These are phyloP conservation scores for Warburgia ugandensis DNA, from an alignment of 164 flowering plant species.

Conservation along the genomic window DNA sequence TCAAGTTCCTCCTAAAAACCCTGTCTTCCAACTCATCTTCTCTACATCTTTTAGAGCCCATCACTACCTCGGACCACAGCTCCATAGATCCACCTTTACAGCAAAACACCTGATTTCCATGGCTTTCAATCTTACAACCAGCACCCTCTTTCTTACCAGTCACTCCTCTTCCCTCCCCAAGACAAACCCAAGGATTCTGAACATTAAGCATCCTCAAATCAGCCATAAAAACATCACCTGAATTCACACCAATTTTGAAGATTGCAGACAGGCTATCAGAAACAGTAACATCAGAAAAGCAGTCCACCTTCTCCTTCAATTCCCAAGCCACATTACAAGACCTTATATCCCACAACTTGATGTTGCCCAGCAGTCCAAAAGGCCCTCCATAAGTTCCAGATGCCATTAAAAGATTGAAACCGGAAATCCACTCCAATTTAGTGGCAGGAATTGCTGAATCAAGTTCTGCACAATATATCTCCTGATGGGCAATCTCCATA, in stretches of 20 bases:
- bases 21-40: conserved; percentile 40
- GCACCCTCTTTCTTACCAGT: conserved; percentile 74
- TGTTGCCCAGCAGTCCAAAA: conserved; percentile 65
- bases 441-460: conserved; percentile 75
- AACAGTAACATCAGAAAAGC: conserved; percentile 77
- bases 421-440: conserved; percentile 66
- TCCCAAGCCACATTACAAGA: conserved; percentile 59
- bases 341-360: conserved; percentile 77
- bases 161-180: conserved; percentile 48
- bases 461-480: conserved; percentile 74
- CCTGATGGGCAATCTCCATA: conserved; percentile 58
- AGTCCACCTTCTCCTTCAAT: conserved; percentile 58
- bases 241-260: conserved; percentile 79
- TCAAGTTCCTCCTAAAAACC: conserved; percentile 61
- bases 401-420: conserved; percentile 58
- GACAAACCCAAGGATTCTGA: conserved; percentile 53
- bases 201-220: conserved; percentile 66
- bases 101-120: conserved; percentile 75
- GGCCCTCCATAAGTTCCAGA: conserved; percentile 86
- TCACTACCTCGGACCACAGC: conserved; percentile 79
- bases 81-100: conserved; percentile 68
- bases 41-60: conserved; percentile 17
- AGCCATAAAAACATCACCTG: conserved; percentile 59
- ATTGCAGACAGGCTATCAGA: conserved; percentile 43
- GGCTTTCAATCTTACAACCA: conserved; percentile 63